Evolutionary conservation across 2,329 filamentous ascomycete genomes (phyloP), one percentile per base, ranked within the genome.

Genomic region (Lasiodiplodia hormozganensis): DNA sequence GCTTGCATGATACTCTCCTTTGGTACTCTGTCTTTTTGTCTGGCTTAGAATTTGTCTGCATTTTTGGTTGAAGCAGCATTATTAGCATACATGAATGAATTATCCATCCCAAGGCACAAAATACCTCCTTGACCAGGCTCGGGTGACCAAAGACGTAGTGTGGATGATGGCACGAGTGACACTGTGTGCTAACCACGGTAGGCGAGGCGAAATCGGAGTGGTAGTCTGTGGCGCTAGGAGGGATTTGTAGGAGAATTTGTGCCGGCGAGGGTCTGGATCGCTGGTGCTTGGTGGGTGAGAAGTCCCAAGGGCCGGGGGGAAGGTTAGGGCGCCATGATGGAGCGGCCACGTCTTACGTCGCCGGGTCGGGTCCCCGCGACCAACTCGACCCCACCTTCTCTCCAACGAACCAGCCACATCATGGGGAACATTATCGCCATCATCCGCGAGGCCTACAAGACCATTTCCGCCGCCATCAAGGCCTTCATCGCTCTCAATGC

Each of bases 391-490:
- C 43, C n/a, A 43, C 40, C 40, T 18, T 18, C 40, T 7, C 40
- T 18, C 43, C 43, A n/a, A 28, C 43, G 8, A n/a, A 18, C 43
- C 43, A 11, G n/a, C 43, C 43, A 21, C 25, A 34, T 23, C 58
- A 62, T 62, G 58, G 58, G 40, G 0, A 49, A 4, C 40, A 2
- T 62, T 4, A 7, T 62, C 3, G 49, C 58, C 4, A 16, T 14
- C 58, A 10, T 62, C 2, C 40, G 23, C 8, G 25, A 51, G 10
- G 14, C 25, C 18, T 62, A 7, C 56, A 56, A 65, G 16, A 56
- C 21, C 18, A 56, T 65, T 21, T 54, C 34, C 14, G 38, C 51
- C 8, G 62, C 23, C 25, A 34, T 56, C 51, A 65, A 54, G 21
- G 36, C 38, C 10, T 43, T 65, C 18, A n/a, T 49, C 10, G 58